These are phyloP conservation scores for Nowakowskiella sp. DNA, from an alignment of 192 early-diverging fungal species.

Conservation along the genomic window DNA sequence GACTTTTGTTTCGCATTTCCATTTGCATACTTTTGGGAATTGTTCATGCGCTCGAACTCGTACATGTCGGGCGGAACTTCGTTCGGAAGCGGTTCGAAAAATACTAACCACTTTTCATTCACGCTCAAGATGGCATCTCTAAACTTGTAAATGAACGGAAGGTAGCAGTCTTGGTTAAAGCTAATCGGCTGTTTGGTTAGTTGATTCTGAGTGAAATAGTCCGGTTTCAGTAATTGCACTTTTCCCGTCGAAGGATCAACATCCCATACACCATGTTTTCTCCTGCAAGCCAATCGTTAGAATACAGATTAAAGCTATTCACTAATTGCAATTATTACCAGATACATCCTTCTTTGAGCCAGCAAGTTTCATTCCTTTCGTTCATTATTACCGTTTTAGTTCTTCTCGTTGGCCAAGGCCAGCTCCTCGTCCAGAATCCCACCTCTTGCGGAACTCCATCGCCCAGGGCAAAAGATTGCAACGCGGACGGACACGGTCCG, in stretches of 20 bases:
- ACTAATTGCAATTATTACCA: conserved; percentile 37
- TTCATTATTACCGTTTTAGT: conserved; percentile 50
- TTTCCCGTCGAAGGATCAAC: conserved; percentile 39
- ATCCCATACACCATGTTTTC: conserved; percentile 68
- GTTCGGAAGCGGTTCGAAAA: conserved; percentile 79
- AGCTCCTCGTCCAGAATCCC: conserved; percentile 67
- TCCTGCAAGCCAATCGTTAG: conserved; percentile 22
- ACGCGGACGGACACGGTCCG: conserved; percentile 59
- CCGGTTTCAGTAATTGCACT: conserved; percentile 40
- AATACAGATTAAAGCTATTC: background rate
- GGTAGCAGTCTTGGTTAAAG: conserved; percentile 64
- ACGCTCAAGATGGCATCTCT: conserved; percentile 51
- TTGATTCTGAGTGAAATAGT: conserved; percentile 65
- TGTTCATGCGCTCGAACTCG: background rate
- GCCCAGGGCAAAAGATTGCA: conserved; percentile 71
- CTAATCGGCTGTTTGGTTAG: conserved; percentile 43
- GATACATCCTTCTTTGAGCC: conserved; percentile 58
- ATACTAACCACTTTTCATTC: conserved; percentile 44
- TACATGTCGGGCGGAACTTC: conserved; percentile 52
- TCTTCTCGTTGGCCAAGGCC: conserved; percentile 64
- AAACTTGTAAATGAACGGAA: conserved; percentile 64
- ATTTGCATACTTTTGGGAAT: conserved; percentile 10
- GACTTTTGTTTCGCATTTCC: background rate
- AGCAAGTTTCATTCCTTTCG: conserved; percentile 43
- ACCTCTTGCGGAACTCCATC: conserved; percentile 61